These are phyloP conservation scores for Microcera coccophila DNA, from an alignment of 2,329 filamentous ascomycete genomes.

Conservation along the genomic window DNA sequence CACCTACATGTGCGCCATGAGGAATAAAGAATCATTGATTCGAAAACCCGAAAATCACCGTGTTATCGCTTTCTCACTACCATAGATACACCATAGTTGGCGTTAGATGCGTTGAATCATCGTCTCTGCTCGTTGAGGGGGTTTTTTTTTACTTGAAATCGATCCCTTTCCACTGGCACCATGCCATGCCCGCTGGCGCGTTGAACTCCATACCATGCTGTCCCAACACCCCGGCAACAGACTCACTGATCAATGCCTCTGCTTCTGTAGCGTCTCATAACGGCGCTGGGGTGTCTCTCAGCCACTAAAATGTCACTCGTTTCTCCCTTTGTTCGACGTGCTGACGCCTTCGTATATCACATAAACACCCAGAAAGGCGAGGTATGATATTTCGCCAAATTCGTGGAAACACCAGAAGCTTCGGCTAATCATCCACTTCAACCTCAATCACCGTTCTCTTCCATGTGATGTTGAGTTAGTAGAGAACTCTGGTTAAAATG, in stretches of 20 bases:
- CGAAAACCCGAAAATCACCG: not conserved
- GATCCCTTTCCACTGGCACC: not conserved
- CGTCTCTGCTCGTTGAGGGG: not conserved
- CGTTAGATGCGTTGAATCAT: constrained; percentile 1
- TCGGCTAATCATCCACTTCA: no score
- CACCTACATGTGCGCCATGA: no score
- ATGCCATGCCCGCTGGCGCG: not conserved
- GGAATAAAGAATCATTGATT: not conserved
- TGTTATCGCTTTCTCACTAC: not conserved
- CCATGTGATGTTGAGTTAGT: constrained; percentile 28
- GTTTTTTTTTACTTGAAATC: not conserved
- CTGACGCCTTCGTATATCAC: no score
- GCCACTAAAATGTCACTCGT: no score
- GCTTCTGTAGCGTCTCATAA: not conserved
- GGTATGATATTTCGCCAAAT: no score
- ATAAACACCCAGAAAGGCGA: no score
- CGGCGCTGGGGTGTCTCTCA: no score
- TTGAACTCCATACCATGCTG: no score
- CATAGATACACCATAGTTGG: not conserved
- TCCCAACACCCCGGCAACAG: no score
- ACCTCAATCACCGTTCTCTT: no score
- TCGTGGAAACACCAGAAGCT: not conserved
- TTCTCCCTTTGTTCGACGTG: no score
- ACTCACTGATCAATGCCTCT: not conserved
- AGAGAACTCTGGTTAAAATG: constrained; percentile 46